Evolutionary conservation across 805 yeast genomes (phyloP).

Genomic region (Cyberlindnera mycetangii): DNA sequence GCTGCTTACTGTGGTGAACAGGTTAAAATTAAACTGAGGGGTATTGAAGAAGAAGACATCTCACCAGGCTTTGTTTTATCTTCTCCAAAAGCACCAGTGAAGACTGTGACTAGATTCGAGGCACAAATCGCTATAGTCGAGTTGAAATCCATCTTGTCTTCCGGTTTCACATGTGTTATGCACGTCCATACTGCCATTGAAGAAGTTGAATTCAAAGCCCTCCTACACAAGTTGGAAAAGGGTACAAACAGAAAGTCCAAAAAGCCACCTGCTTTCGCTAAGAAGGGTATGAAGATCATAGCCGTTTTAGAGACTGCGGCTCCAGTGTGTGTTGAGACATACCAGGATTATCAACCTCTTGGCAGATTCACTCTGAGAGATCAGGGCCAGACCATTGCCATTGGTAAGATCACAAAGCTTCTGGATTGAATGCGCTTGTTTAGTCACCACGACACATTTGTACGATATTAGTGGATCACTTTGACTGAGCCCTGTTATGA

Average conservation of each 20-base stretch:
- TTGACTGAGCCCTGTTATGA: too few relatives aligned
- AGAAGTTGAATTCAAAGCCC: constrained; percentile 78
- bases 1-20: constrained; percentile 95
- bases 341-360: constrained; percentile 87
- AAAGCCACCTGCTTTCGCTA: constrained; percentile 97
- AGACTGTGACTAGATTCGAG: constrained; percentile 85
- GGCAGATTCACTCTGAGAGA: constrained; percentile 99
- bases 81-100: constrained; percentile 82
- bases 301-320: constrained; percentile 83
- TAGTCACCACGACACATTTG: neutral
- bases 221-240: constrained; percentile 91
- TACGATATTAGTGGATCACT: too few relatives aligned
- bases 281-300: constrained; percentile 97
- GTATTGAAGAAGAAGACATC: constrained; percentile 96
- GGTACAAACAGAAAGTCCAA: constrained; percentile 96
- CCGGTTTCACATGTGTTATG: constrained; percentile 98
- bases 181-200: constrained; percentile 98
- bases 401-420: constrained; percentile 93
- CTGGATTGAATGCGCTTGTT: constrained; percentile 39
- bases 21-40: constrained; percentile 88
- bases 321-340: constrained; percentile 93
- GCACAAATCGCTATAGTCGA: constrained; percentile 98
- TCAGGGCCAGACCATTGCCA: constrained; percentile 97
- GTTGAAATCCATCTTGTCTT: constrained; percentile 87
- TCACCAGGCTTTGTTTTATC: constrained; percentile 90